Base-by-base conservation (phyloP, 441 rosid species). In the Lepidium campestre region DNA sequence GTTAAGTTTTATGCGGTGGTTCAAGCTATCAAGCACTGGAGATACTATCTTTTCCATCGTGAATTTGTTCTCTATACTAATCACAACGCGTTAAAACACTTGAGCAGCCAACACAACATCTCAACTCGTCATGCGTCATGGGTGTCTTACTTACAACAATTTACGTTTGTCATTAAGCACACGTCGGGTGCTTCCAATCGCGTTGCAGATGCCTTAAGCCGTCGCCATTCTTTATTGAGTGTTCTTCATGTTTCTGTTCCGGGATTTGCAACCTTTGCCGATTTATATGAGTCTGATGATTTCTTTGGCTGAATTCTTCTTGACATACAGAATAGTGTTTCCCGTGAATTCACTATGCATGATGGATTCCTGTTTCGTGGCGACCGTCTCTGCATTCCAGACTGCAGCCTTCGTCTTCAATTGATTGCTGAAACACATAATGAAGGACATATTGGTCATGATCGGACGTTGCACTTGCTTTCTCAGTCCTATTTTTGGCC, bases 1-100 rank as follows among this genome's bases (percentile, higher is more conserved):
- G 49, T 58, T 6, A 49, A 58, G n/a, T 58, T 58, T 27, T 58
- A 58, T n/a, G 64, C 22, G 7, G 48, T 58, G 35, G 64, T 58
- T 58, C 35, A 58, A 27, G 35, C 64, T 6, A 40, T 58, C 64
- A 58, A 58, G 5, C 48, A 58, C 10, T 58, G 64, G 36, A 39
- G 64, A 8, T 49, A 58, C 18, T 54, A 54, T 32, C 41, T 54
- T 54, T 54, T 14, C 22, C 11, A 35, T 35, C 8, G 13, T 1
- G 13, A 35, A 10, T 35, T 35, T 35, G 39, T 35, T 34, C 49
- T 58, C 13, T 58, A n/a, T n/a, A n/a, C n/a, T n/a, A n/a, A n/a
- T n/a, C n/a, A n/a, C n/a, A n/a, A n/a, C n/a, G n/a, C n/a, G 10
- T 57, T 36, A 5, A 57, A 57, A 41, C 35, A 57, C 35, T 9